Base-by-base conservation (phyloP, 1,284 basidiomycete genomes). In the Lignosus rhinocerotis region DNA sequence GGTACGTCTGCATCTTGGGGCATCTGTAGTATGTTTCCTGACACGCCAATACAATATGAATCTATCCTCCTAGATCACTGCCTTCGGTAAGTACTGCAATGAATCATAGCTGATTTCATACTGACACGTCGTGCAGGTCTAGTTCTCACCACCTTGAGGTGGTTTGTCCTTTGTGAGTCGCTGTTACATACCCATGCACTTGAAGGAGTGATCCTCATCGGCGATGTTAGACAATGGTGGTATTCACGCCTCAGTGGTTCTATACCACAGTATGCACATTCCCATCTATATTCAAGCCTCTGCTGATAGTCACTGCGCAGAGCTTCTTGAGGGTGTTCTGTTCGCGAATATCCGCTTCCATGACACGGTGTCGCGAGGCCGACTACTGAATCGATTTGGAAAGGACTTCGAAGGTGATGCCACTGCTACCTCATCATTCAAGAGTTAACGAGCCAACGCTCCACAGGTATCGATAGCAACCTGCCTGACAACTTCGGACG, bases 301-400 rank as follows among this genome's bases (percentile, higher is more conserved):
- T 31, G 1, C 42, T 7, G 3, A 47, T 21, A 41, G 12, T 30
- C 30, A 42, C 62, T 70, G 6, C 69, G 71, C 61, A 84, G 86
- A 76, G 41, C 81, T 99, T 49, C 80, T 98, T 42, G 88, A 94
- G 70, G 76, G 88, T 0, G 88, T 98, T 10, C 77, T 99, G 1
- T 95, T 95, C 66, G 94, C 96, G 1, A 87, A 93, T 43, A 87
- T 97, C 52, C 86, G 94, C 30, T 97, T 97, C 82, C 95, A 96
- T 69, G 95, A 98, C 69, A 97, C 94, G 0, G 87, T 94, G 3
- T 92, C 89, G 50, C 85, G 93, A 46, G 94, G 94, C 7, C 85
- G 93, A 12, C 76, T 96, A 7, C 75, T 96, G 39, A 96, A 96
- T 70, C 82, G 94, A 39, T 96, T 97, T 67, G 93, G 94, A 42